Percentiles rank a stretch among this genome's conserved stretches.
Conservation (phyloP, 192 early-diverging fungal genomes). For the Chytriomyces sp. region DNA sequence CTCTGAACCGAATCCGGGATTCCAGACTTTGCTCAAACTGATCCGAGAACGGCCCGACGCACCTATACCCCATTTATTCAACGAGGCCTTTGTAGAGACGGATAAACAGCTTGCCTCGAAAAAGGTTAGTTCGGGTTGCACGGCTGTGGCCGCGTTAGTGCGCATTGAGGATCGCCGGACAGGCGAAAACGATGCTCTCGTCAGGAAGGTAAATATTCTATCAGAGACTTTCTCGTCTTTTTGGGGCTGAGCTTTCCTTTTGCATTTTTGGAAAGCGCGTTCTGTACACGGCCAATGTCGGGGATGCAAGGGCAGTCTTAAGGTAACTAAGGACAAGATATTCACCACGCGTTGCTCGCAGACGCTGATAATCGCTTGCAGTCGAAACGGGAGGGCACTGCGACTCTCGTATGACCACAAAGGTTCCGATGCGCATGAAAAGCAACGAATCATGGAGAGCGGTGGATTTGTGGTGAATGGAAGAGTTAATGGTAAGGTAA, state of each 20-base stretch:
- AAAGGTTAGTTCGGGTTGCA: slow-evolving; percentile 87
- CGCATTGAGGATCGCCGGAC: slow-evolving; percentile 49
- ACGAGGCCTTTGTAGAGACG: slow-evolving; percentile 78
- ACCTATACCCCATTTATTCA: slow-evolving; percentile 79
- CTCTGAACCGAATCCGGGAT: no score
- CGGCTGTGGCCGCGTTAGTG: slow-evolving; percentile 84
- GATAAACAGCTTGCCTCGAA: slow-evolving; percentile 79
- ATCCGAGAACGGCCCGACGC: slow-evolving; percentile 53
- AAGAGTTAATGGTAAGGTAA: slow-evolving; percentile 83
- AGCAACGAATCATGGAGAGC: slow-evolving; percentile 85
- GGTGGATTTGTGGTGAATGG: slow-evolving; percentile 99
- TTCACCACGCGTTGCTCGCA: slow-evolving; percentile 11
- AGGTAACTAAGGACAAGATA: slow-evolving; percentile 52
- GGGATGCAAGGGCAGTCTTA: slow-evolving; percentile 94
- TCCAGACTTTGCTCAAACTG: slow-evolving; percentile 69
- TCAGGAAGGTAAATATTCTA: slow-evolving; percentile 7
- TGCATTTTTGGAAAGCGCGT: no score
- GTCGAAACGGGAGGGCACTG: slow-evolving; percentile 78
- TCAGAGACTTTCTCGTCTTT: no score
- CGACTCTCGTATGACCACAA: slow-evolving; percentile 98
- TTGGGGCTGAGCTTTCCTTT: no score
- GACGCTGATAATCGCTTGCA: slow-evolving; percentile 21
- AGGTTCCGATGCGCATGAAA: slow-evolving; percentile 86
- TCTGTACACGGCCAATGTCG: slow-evolving; percentile 94
- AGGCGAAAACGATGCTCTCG: background rate